Conservation (phyloP, 2,329 filamentous ascomycete species). For the Stagonosporopsis rhizophila region DNA sequence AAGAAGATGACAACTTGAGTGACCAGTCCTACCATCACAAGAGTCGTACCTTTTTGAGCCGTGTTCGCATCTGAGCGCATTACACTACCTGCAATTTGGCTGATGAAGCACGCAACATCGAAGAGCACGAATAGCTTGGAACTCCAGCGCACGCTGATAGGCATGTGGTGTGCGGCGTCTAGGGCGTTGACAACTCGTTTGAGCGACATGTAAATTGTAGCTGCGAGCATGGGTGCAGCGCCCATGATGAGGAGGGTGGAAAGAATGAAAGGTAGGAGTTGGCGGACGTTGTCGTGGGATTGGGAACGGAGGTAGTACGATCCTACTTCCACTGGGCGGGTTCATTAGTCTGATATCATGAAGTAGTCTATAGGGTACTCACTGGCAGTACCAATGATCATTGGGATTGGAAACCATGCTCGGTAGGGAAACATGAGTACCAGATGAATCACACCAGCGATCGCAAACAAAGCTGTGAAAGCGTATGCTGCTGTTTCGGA, state of each 20-base stretch:
- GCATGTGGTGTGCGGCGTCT: slow-evolving; percentile 46
- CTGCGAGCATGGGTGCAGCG: slow-evolving; percentile 56
- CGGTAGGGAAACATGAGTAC: slow-evolving; percentile 11
- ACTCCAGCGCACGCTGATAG: slow-evolving; percentile 38
- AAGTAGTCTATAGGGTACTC: slow-evolving; percentile 15
- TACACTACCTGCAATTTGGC: slow-evolving; percentile 28
- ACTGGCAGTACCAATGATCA: slow-evolving; percentile 60
- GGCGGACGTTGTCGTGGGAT: slow-evolving; percentile 16
- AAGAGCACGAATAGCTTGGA: slow-evolving; percentile 8
- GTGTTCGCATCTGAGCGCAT: slow-evolving; percentile 22
- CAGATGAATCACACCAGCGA: slow-evolving; percentile 16
- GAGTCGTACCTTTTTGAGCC: slow-evolving; percentile 10
- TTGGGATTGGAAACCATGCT: slow-evolving; percentile 59
- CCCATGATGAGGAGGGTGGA: slow-evolving; percentile 54
- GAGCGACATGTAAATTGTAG: slow-evolving; percentile 57
- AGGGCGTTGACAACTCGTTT: slow-evolving; percentile 52
- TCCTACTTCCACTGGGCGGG: slow-evolving; percentile 17
- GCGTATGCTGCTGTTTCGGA: slow-evolving; percentile 11
- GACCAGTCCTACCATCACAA: slow-evolving; percentile 25
- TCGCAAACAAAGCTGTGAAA: slow-evolving; percentile 14
- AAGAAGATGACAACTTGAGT: slow-evolving; percentile 25
- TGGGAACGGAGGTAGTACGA: slow-evolving; percentile 22
- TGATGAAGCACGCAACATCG: slow-evolving; percentile 21
- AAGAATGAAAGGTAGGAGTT: slow-evolving; percentile 47
- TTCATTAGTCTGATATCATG: background rate